Percentiles rank a stretch among this genome's conserved stretches.
phyloP scores from a whole-genome alignment of 208 protist genomes.

The Trypanosoma melophagium region DNA sequence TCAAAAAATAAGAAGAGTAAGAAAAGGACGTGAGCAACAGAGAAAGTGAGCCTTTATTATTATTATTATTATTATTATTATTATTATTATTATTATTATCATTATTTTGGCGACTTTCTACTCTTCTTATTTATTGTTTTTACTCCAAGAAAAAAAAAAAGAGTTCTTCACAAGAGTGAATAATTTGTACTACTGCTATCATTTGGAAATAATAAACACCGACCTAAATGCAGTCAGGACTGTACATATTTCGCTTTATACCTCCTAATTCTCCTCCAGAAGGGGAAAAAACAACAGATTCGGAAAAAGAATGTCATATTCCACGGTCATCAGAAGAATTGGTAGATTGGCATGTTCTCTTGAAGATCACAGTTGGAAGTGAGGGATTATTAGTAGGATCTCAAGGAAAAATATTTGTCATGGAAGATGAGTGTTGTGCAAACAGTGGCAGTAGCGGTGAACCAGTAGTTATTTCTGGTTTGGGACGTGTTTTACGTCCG shows the following conservation, averaged over 20 bases:
- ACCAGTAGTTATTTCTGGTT: slow-evolving; percentile 61
- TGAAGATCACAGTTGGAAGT: slow-evolving; percentile 76
- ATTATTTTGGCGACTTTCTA: too few relatives aligned
- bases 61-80: too few relatives aligned
- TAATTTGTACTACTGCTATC: background rate
- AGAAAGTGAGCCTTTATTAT: too few relatives aligned
- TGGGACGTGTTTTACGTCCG: slow-evolving; percentile 51
- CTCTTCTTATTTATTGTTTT: too few relatives aligned
- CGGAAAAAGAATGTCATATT: background rate
- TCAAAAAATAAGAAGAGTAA: too few relatives aligned
- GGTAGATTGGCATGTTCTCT: slow-evolving; percentile 81
- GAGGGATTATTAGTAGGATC: slow-evolving; percentile 76
- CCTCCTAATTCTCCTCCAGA: slow-evolving; percentile 42
- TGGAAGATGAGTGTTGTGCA: slow-evolving; percentile 42
- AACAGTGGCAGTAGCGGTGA: slow-evolving; percentile 42
- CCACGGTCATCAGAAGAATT: slow-evolving; percentile 54
- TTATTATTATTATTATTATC: too few relatives aligned
- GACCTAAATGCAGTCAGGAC: slow-evolving; percentile 57
- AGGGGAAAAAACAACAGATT: slow-evolving; percentile 26
- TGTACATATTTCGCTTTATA: slow-evolving; percentile 86
- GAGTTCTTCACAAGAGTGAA: too few relatives aligned
- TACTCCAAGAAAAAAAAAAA: too few relatives aligned
- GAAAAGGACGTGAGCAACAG: too few relatives aligned
- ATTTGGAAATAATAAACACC: slow-evolving; percentile 1
- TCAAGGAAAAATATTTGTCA: slow-evolving; percentile 76